Evolutionary conservation across 2,329 filamentous ascomycete species (phyloP), one percentile per base, ranked within the genome.

Genomic region (Neodidymelliopsis sp.): DNA sequence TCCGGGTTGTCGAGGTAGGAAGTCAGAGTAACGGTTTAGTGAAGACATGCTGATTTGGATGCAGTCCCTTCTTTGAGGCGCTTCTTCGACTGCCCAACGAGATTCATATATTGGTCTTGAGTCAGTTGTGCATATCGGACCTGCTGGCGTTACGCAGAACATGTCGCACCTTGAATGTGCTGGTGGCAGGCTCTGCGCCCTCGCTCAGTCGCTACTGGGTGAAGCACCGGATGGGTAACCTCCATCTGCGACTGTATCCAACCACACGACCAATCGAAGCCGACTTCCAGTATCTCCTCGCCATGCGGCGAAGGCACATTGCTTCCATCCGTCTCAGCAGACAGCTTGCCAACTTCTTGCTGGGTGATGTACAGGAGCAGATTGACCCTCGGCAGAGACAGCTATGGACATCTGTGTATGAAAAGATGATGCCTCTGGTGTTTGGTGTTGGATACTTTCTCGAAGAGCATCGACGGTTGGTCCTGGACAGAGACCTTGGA

Each of bases 401-500:
- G 51, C 50, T 70, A 47, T 72, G 69, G 70, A 62, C 59, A 3
- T 69, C 68, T 5, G 65, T 71, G 44, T 71, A 70, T 43, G 65
- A 72, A 30, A 65, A 67, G 45, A 67, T 72, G 65, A 66, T 71
- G 30, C 68, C 69, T 15, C 56, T 73, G 16, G 68, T 71, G 11
- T 71, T 73, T 55, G 65, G 66, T 2, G 68, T 73, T 6, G 68
- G 66, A 1, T 71, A 69, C 36, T 73, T 73, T 44, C 62, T 72
- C 29, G 67, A 72, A 48, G 67, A 70, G 56, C 67, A 72, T 50
- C 59, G 67, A 37, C 52, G 67, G 22, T 53, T 60, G 4, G 57
- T 70, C 16, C 35, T 72, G 41, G 65, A 66, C 40, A 52, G 67
- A 39, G 69, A 72, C 41, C 62, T 70, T 36, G 67, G 69, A 31